A percentile compares a stretch with the other conserved stretches of the same genome.
Conservation (phyloP, 1,139 yeast genomes). For the Suhomyces yuchorum region DNA sequence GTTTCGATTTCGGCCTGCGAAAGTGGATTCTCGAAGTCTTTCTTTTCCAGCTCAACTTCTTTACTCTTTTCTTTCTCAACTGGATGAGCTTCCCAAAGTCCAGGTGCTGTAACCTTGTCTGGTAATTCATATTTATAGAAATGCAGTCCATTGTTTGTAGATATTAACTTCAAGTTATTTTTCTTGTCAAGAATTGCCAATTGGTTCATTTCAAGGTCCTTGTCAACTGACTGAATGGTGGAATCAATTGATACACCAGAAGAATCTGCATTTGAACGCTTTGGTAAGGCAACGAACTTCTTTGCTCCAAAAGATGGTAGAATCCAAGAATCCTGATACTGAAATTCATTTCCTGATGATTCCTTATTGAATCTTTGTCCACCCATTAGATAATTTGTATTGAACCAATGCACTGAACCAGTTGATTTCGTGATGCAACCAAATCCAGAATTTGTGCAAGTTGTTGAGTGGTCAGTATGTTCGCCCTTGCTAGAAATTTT, state of each 20-base stretch:
- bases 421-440: constrained; percentile 57
- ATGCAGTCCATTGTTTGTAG: constrained; percentile 47
- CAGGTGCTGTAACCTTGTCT: constrained; percentile 15
- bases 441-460: constrained; percentile 45
- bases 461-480: constrained; percentile 1
- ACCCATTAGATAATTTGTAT: constrained; percentile 43
- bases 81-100: constrained; percentile 6
- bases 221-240: neutral
- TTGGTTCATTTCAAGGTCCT: constrained; percentile 26
- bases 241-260: neutral
- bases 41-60: neutral
- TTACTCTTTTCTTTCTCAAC: neutral
- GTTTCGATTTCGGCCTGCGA: constrained; percentile 69
- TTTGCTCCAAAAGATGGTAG: constrained; percentile 38
- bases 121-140: constrained; percentile 51
- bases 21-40: constrained; percentile 40
- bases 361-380: constrained; percentile 25
- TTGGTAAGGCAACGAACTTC: constrained; percentile 35
- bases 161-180: constrained; percentile 43
- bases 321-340: constrained; percentile 38
- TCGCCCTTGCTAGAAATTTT: neutral
- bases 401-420: constrained; percentile 70
- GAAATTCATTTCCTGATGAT: constrained; percentile 22
- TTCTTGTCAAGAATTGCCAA: constrained; percentile 40
- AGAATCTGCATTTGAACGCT: constrained; percentile 6